Conservation (phyloP, 2,329 filamentous ascomycete species). For the Verticillium nubilum region DNA sequence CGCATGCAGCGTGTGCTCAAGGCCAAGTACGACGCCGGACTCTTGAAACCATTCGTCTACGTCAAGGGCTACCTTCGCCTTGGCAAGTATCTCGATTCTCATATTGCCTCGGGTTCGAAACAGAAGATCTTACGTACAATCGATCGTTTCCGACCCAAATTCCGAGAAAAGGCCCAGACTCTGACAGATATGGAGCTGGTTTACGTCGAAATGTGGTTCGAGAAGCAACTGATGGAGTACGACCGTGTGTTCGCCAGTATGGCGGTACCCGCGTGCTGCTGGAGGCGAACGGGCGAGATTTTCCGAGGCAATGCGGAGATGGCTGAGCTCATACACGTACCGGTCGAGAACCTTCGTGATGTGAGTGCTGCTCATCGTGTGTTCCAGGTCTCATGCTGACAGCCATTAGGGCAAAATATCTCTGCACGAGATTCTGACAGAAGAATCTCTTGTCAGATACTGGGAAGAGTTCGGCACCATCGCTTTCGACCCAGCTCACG, state of each 20-base stretch:
- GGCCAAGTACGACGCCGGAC: slow-evolving; percentile 92
- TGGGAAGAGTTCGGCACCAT: slow-evolving; percentile 99
- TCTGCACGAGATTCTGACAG: slow-evolving; percentile 90
- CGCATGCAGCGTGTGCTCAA: slow-evolving; percentile 91
- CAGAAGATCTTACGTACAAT: slow-evolving; percentile 89
- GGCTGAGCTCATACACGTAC: slow-evolving; percentile 91
- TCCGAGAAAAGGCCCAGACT: slow-evolving; percentile 87
- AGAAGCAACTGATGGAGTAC: slow-evolving; percentile 93
- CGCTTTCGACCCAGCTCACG: slow-evolving; percentile 89
- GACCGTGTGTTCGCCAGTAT: slow-evolving; percentile 98
- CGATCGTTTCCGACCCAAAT: slow-evolving; percentile 90
- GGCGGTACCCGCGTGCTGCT: slow-evolving; percentile 96
- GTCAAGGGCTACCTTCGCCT: slow-evolving; percentile 91
- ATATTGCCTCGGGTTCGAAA: slow-evolving; percentile 76
- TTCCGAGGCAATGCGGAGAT: slow-evolving; percentile 98
- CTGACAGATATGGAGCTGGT: slow-evolving; percentile 93
- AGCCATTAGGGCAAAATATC: slow-evolving; percentile 78
- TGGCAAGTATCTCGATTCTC: slow-evolving; percentile 84
- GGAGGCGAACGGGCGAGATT: slow-evolving; percentile 94
- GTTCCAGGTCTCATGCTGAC: slow-evolving; percentile 10
- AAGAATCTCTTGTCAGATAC: slow-evolving; percentile 91
- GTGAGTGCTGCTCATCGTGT: slow-evolving; percentile 46
- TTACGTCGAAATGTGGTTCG: slow-evolving; percentile 98
- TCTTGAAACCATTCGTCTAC: slow-evolving; percentile 97
- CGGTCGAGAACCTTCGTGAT: slow-evolving; percentile 84